Conservation (phyloP, 768 basidiomycete species). For the Serpula lacrymans region DNA sequence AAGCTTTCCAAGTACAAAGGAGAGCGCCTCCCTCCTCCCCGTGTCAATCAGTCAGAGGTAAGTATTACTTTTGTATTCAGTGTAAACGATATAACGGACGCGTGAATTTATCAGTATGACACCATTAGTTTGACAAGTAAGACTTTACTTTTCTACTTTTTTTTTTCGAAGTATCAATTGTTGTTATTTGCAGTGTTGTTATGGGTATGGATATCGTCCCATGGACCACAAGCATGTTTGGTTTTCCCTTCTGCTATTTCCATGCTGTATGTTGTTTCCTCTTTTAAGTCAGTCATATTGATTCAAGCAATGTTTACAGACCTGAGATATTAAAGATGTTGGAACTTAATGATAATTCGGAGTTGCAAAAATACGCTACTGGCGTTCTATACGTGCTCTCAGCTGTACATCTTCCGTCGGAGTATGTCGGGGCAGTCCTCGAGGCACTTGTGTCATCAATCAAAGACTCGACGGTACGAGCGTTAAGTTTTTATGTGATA, state of each 20-base stretch:
- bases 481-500: constrained; percentile 3
- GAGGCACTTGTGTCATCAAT: constrained; percentile 66
- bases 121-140: constrained; percentile 83
- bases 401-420: constrained; percentile 68
- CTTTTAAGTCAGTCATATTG: constrained; percentile 1
- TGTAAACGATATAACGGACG: constrained; percentile 12
- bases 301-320: constrained; percentile 36
- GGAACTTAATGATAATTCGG: constrained; percentile 82
- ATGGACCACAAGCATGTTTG: constrained; percentile 70
- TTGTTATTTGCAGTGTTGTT: constrained; percentile 52
- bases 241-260: constrained; percentile 76
- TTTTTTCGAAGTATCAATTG: constrained; percentile 2
- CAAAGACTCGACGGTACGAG: constrained; percentile 69
- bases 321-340: constrained; percentile 89
- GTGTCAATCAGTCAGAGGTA: constrained; percentile 79
- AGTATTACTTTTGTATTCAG: constrained; percentile 9
- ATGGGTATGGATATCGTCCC: constrained; percentile 77
- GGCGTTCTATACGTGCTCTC: constrained; percentile 81
- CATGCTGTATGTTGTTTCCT: constrained; percentile 58
- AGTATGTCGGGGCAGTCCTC: constrained; percentile 59
- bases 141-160: constrained; percentile 14
- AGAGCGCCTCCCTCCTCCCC: constrained; percentile 79
- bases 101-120: constrained; percentile 58
- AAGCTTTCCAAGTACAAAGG: constrained; percentile 68
- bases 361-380: constrained; percentile 77